Conservation (phyloP, 768 basidiomycete genomes). For the Baorangia bicolor region DNA sequence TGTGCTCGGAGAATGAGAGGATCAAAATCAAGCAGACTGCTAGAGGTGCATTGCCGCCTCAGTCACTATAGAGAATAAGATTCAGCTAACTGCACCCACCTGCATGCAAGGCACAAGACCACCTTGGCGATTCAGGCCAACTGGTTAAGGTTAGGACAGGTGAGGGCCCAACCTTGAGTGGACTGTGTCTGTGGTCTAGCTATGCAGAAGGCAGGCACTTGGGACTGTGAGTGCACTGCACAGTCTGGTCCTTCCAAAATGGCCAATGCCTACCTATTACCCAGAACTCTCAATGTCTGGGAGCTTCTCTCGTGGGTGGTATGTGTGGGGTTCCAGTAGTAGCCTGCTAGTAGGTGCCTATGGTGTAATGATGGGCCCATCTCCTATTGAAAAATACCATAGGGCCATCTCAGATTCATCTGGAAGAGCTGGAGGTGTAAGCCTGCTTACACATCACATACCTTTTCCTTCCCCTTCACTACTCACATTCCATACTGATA, state of each 20-base stretch:
- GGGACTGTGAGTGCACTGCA: neutral
- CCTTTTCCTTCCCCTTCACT: too few relatives aligned
- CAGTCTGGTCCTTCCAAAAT: neutral
- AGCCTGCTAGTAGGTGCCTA: too few relatives aligned
- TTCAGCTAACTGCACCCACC: neutral
- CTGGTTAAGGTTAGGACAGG: neutral
- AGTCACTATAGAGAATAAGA: neutral
- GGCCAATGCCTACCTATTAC: neutral
- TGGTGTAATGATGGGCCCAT: too few relatives aligned
- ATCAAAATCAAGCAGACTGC: too few relatives aligned
- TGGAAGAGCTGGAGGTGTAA: neutral
- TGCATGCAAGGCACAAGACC: neutral
- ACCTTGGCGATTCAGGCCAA: slow-evolving; percentile 3
- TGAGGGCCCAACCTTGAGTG: neutral
- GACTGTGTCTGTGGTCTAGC: neutral
- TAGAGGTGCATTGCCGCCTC: neutral
- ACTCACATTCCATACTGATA: too few relatives aligned
- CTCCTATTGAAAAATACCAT: neutral
- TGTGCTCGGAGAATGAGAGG: too few relatives aligned
- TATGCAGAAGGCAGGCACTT: neutral
- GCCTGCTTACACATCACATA: too few relatives aligned
- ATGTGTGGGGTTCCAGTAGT: too few relatives aligned
- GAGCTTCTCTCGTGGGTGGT: neutral
- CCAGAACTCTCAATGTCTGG: neutral
- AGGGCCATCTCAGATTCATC: neutral